These are phyloP conservation scores for Sphagnum tenellum DNA, from an alignment of 225 moss, liverwort and hornwort genomes.

Conservation along the genomic window DNA sequence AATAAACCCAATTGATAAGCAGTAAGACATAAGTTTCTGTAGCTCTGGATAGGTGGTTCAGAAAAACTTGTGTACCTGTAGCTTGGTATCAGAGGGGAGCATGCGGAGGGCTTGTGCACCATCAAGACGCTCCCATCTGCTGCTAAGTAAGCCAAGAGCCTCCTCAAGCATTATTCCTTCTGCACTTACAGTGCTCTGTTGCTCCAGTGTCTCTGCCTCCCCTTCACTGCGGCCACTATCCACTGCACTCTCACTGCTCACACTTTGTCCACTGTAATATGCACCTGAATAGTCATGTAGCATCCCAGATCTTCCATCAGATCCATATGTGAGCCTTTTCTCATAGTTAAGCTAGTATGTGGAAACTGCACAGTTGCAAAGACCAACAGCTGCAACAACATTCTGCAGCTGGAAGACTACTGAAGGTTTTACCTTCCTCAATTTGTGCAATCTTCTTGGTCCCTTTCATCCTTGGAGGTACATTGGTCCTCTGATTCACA, in stretches of 20 bases:
- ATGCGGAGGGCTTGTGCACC: conserved; percentile 82
- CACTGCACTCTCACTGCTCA: conserved; percentile 48
- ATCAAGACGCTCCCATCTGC: conserved; percentile 88
- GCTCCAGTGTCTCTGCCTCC: conserved; percentile 58
- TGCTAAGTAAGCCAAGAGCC: conserved; percentile 65
- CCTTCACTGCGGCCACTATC: conserved; percentile 71
- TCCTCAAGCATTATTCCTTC: conserved; percentile 78
- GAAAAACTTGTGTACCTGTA: conserved; percentile 30
- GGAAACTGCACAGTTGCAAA: too few species aligned
- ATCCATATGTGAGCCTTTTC: too few species aligned
- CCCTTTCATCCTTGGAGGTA: conserved; percentile 40
- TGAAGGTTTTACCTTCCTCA: conserved; percentile 42
- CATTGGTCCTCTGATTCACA: conserved; percentile 34
- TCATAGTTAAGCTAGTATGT: too few species aligned
- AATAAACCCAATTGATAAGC: background rate
- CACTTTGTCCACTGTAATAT: conserved; percentile 37
- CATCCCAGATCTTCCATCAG: too few species aligned
- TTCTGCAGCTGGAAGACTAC: too few species aligned
- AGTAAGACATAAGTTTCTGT: too few species aligned
- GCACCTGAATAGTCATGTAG: conserved; percentile 17
- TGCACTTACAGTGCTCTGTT: conserved; percentile 32
- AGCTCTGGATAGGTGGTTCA: too few species aligned
- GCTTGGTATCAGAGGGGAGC: conserved; percentile 83
- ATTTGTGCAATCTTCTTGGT: conserved; percentile 79
- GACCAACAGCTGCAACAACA: too few species aligned